Conservation (phyloP, 352 stramenopile species). For the Peronospora belbahrii region DNA sequence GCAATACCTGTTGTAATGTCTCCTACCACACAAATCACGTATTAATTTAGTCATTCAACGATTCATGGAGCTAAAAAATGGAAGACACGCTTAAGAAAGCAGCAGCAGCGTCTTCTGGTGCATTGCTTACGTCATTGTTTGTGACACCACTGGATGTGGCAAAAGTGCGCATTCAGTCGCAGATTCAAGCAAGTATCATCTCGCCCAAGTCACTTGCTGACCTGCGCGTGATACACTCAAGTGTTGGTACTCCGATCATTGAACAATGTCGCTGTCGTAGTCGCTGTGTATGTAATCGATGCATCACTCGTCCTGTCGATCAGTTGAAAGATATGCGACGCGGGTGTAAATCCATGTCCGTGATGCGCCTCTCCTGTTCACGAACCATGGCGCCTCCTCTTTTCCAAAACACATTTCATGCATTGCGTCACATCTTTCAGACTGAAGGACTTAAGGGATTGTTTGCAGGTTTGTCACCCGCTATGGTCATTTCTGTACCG, state of each 20-base stretch:
- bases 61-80: conserved; percentile 22
- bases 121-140: conserved; percentile 75
- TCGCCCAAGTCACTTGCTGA: conserved; percentile 12
- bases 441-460: conserved; percentile 68
- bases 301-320: conserved; percentile 41
- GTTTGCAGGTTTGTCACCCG: conserved; percentile 87
- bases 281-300: conserved; percentile 48
- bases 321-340: conserved; percentile 24
- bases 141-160: conserved; percentile 77
- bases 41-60: not conserved
- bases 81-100: conserved; percentile 62
- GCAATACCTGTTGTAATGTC: conserved; percentile 6
- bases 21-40: not conserved
- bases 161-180: conserved; percentile 75
- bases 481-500: conserved; percentile 89
- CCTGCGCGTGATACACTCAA: conserved; percentile 13
- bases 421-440: conserved; percentile 69
- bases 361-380: conserved; percentile 43
- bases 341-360: conserved; percentile 14
- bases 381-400: conserved; percentile 24
- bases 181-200: conserved; percentile 41
- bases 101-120: conserved; percentile 51
- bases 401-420: conserved; percentile 50
- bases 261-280: conserved; percentile 43
- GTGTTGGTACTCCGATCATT: conserved; percentile 10